phyloP scores from a whole-genome alignment of 2,329 filamentous ascomycete genomes.

The Huntiella savannae region DNA sequence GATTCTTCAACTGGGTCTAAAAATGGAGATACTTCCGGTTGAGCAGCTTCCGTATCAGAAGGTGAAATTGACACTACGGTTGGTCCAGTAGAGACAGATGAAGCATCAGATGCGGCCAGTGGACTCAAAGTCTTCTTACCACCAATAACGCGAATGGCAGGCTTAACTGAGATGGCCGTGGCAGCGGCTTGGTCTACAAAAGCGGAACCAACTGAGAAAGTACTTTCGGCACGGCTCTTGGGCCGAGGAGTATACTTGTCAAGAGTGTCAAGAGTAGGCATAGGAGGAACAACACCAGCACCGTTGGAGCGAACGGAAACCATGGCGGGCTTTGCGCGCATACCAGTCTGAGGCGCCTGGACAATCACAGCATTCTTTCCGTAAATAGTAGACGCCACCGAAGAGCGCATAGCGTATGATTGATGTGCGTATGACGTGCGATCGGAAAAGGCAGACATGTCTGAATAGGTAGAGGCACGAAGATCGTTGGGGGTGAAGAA shows the following conservation, averaged over 20 bases:
- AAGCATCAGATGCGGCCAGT: background rate
- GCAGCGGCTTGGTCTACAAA: constrained; percentile 45
- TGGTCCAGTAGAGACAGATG: background rate
- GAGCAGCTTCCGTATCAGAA: background rate
- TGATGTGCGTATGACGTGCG: constrained; percentile 41
- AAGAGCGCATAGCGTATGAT: constrained; percentile 43
- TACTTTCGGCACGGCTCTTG: constrained; percentile 32
- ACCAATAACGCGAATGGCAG: constrained; percentile 39
- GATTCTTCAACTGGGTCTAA: constrained; percentile 29
- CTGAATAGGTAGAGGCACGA: constrained; percentile 79
- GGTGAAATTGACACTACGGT: background rate
- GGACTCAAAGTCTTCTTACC: constrained; percentile 21
- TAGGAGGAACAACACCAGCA: constrained; percentile 43
- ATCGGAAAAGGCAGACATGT: constrained; percentile 44
- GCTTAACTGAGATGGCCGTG: constrained; percentile 36
- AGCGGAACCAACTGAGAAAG: constrained; percentile 49
- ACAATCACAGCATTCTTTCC: constrained; percentile 73
- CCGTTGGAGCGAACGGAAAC: constrained; percentile 69
- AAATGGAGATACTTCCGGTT: constrained; percentile 31
- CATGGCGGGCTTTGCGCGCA: constrained; percentile 74
- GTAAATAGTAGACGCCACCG: constrained; percentile 85
- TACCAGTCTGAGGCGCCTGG: constrained; percentile 68
- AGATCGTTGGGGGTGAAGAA: constrained; percentile 87
- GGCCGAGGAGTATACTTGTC: constrained; percentile 34
- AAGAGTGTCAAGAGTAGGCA: constrained; percentile 47